Conservation (phyloP, 2,329 filamentous ascomycete species). For the Xylaria sp. region DNA sequence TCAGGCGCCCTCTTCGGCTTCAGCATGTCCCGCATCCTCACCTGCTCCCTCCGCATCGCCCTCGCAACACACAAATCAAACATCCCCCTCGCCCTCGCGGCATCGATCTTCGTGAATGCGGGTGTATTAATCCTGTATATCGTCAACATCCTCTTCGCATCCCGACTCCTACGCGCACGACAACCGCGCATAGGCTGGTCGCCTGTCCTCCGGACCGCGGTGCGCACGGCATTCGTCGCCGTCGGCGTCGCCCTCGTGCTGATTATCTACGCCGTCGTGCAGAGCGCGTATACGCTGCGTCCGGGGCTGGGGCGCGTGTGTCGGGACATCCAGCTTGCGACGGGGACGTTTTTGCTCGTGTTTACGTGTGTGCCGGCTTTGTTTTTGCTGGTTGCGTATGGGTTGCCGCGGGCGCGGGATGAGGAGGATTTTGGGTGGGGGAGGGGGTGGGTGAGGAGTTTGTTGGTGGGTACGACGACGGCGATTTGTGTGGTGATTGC, state of each 20-base stretch:
- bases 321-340: slow-evolving; percentile 28
- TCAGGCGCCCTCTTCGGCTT: slow-evolving; percentile 36
- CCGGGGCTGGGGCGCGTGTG: slow-evolving; percentile 9
- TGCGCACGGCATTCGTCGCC: slow-evolving; percentile 28
- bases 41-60: slow-evolving; percentile 34
- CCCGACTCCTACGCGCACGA: slow-evolving; percentile 36
- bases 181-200: slow-evolving; percentile 36
- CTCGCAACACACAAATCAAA: slow-evolving; percentile 31
- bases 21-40: slow-evolving; percentile 33
- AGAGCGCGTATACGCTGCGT: slow-evolving; percentile 29
- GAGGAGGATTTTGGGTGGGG: slow-evolving; percentile 33
- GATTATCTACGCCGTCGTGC: slow-evolving; percentile 30
- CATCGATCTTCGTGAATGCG: slow-evolving; percentile 35
- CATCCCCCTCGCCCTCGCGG: slow-evolving; percentile 32
- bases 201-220: slow-evolving; percentile 23
- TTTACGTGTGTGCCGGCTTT: slow-evolving; percentile 28
- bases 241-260: slow-evolving; percentile 30
- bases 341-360: slow-evolving; percentile 28
- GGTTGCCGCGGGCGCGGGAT: slow-evolving; percentile 27
- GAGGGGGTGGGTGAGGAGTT: slow-evolving; percentile 27
- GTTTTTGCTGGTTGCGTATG: slow-evolving; percentile 24
- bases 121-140: slow-evolving; percentile 35
- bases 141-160: slow-evolving; percentile 37
- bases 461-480: slow-evolving; percentile 25
- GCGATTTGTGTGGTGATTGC: slow-evolving; percentile 24